These are phyloP conservation scores for Lentinus tigrinus DNA, from an alignment of 768 basidiomycete genomes.

Conservation along the genomic window DNA sequence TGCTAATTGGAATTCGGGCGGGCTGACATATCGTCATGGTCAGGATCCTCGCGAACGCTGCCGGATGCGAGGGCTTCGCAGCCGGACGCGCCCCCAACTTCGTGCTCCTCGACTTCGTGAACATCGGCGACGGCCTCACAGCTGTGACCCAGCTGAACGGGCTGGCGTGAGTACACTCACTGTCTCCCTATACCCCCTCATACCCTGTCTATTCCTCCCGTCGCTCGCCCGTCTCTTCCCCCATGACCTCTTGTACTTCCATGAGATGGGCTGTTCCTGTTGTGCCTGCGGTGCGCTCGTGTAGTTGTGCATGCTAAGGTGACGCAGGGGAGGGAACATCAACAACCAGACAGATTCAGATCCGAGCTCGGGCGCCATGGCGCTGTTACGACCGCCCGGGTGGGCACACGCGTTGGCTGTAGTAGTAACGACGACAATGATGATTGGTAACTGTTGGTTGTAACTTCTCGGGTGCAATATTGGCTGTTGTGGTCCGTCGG, in stretches of 20 bases:
- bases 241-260: not conserved
- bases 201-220: not conserved
- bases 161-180: slow-evolving; percentile 18
- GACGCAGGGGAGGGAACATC: not conserved
- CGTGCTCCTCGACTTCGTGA: slow-evolving; percentile 52
- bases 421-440: slow-evolving; percentile 1
- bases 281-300: not conserved
- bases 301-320: not conserved
- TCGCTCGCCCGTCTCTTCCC: not conserved
- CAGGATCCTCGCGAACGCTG: slow-evolving; percentile 39
- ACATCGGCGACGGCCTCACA: slow-evolving; percentile 43
- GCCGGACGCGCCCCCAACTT: slow-evolving; percentile 50
- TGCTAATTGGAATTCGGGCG: no score
- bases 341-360: not conserved
- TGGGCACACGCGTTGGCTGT: not conserved
- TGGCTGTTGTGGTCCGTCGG: no score
- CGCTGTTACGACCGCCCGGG: not conserved
- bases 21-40: no score
- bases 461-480: not conserved
- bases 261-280: slow-evolving; percentile 1
- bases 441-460: not conserved
- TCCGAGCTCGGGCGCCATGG: not conserved
- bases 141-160: slow-evolving; percentile 49
- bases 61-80: slow-evolving; percentile 43
- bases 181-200: not conserved